A percentile compares a stretch with the other conserved stretches of the same genome.
Evolutionary conservation across 345 rosid species (phyloP).

Genomic region (Stellera chamaejasme): DNA sequence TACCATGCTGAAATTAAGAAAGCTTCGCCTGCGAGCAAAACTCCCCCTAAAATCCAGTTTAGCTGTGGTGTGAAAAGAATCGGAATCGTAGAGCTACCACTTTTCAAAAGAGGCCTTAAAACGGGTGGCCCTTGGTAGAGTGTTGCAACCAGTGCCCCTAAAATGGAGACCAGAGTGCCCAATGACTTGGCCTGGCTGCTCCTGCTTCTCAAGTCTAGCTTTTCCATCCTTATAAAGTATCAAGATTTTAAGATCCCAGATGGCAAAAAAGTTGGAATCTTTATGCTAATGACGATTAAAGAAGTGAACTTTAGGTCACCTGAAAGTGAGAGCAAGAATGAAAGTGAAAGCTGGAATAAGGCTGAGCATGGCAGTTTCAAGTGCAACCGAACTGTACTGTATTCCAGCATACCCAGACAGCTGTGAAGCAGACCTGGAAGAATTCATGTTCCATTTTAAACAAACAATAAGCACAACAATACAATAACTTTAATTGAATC

Average conservation of each 20-base stretch:
- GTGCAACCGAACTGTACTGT: constrained; percentile 45
- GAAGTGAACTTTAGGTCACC: constrained; percentile 18
- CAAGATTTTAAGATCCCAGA: too few relatives aligned
- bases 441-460: background rate
- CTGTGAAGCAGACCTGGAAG: constrained; percentile 20
- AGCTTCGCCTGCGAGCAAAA: constrained; percentile 45
- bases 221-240: constrained; percentile 57
- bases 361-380: constrained; percentile 51
- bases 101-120: constrained; percentile 13
- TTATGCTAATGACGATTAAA: background rate
- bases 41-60: constrained; percentile 54
- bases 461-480: background rate
- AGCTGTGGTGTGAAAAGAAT: constrained; percentile 18
- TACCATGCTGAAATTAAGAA: constrained; percentile 32
- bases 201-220: constrained; percentile 30
- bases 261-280: background rate
- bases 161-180: constrained; percentile 47
- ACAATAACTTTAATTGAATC: background rate
- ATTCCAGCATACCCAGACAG: constrained; percentile 42
- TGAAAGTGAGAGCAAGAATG: constrained; percentile 43
- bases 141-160: constrained; percentile 59
- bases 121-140: constrained; percentile 50
- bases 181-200: constrained; percentile 48
- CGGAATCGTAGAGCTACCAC: background rate
- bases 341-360: constrained; percentile 55